Evolutionary conservation across 106 monocot genomes (phyloP).

Genomic region (Acorus gramineus): DNA sequence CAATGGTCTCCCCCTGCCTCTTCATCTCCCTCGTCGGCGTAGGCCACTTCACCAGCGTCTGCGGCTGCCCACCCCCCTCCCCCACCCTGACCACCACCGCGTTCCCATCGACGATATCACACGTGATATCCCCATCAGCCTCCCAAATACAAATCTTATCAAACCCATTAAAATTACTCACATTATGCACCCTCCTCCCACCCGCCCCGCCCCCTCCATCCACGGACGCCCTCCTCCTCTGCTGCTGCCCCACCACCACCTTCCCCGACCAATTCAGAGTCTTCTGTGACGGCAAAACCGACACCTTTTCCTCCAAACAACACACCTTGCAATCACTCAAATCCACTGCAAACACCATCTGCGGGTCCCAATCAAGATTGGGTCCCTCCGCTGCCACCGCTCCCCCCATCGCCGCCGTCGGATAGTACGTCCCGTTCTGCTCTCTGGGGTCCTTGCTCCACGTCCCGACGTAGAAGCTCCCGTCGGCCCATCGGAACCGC

Average conservation of each 20-base stretch:
- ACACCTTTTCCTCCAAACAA: too few relatives aligned
- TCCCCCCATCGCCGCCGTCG: conserved; percentile 8
- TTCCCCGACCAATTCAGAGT: too few relatives aligned
- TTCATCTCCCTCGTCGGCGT: conserved; percentile 19
- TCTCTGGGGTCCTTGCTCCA: conserved; percentile 19
- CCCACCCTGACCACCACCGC: neutral
- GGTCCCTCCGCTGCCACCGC: neutral
- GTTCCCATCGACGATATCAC: conserved; percentile 5
- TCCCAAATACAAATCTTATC: neutral
- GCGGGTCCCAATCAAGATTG: neutral
- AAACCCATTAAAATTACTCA: neutral
- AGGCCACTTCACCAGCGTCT: conserved; percentile 10
- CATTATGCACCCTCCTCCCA: neutral
- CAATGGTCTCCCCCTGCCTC: conserved; percentile 59
- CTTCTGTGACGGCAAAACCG: too few relatives aligned
- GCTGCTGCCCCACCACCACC: neutral
- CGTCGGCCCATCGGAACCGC: conserved; percentile 56
- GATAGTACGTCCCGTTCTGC: conserved; percentile 38
- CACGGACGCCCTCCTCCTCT: neutral
- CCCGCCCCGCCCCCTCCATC: neutral
- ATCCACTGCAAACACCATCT: too few relatives aligned
- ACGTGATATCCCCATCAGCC: neutral
- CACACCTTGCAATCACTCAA: too few relatives aligned
- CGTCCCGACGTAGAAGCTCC: conserved; percentile 38
- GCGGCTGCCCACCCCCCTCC: too few relatives aligned